Evolutionary conservation across 441 rosid genomes (phyloP).

Genomic region (Corymbia calophylla): DNA sequence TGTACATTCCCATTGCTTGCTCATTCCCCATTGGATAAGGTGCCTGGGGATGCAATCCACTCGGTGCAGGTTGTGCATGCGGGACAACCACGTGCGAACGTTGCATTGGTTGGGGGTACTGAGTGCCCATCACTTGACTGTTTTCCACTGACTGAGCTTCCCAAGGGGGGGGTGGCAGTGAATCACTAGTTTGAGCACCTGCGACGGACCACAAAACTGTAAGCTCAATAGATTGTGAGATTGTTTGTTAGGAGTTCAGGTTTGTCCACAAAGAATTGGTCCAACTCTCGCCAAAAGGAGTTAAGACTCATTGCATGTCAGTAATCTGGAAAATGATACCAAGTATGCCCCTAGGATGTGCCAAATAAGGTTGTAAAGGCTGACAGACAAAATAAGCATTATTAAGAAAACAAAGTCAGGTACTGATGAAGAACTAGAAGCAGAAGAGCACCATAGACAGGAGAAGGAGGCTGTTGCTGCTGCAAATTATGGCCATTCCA

Average conservation of each 20-base stretch:
- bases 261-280: not conserved
- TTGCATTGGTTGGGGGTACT: constrained; percentile 61
- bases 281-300: not conserved
- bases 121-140: constrained; percentile 50
- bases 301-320: not conserved
- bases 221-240: not conserved
- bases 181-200: constrained; percentile 57
- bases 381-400: not conserved
- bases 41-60: constrained; percentile 40
- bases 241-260: not conserved
- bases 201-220: constrained; percentile 18
- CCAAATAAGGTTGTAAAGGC: not conserved
- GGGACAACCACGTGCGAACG: constrained; percentile 37
- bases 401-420: not conserved
- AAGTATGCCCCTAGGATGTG: not conserved
- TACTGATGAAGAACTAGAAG: not conserved
- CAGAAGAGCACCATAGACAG: constrained; percentile 49
- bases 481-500: constrained; percentile 68
- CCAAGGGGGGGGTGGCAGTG: constrained; percentile 98
- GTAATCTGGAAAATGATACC: not conserved
- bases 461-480: constrained; percentile 58
- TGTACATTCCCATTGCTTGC: constrained; percentile 54
- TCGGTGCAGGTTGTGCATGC: constrained; percentile 40
- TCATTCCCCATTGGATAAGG: constrained; percentile 35
- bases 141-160: constrained; percentile 74